Base-by-base conservation (phyloP, 2,329 filamentous ascomycete species). In the Trichophyton schoenleinii region DNA sequence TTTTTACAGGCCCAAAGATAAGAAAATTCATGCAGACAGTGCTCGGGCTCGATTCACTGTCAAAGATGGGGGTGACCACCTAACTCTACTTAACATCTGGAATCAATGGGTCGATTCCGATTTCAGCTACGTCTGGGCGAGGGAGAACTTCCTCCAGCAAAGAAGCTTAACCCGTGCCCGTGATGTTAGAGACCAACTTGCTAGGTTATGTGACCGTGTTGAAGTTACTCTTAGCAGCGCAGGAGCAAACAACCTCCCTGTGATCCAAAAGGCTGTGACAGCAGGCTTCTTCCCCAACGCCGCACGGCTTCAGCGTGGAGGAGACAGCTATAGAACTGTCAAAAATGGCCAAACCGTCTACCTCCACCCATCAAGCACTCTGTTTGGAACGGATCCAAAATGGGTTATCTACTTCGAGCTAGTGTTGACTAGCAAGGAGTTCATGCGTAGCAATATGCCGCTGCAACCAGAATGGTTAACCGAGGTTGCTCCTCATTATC, bases 271-370 rank as follows among this genome's bases (percentile, higher is more conserved):
- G 63, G 87, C 91, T 11, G 82, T 99, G 60, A 91, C 90, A 0
- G 86, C 91, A 0, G 94, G 92, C 1, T 99, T 96, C 80, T 97
- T 97, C 79, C 86, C 89, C 18, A 96, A 97, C 72, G 91, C 91
- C 0, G 91, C 91, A 0, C 80, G 90, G 2, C 75, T 99, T 61
- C 87, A 94, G 71, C 81, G 88, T 57, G 87, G 87, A 48, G 94
- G 94, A 1, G 88, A 95, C 69, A 87, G 84, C 64, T 99, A 99
- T 74, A 83, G 91, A 20, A 96, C 91, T 0, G 85, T 97, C 66
- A 96, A 95, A 81, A 95, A 88, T 68, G 89, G 88, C 65, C 86
- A 90, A 67, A 89, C 87, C 4, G 91, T 96, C 1, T 92, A 89
- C 71, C 82, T 97, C n/a, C 94, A 99, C 72, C 94, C 94, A 0